Evolutionary conservation across 2,329 filamentous ascomycete genomes (phyloP), one percentile per base, ranked within the genome.

Genomic region (Microcera coccophila): DNA sequence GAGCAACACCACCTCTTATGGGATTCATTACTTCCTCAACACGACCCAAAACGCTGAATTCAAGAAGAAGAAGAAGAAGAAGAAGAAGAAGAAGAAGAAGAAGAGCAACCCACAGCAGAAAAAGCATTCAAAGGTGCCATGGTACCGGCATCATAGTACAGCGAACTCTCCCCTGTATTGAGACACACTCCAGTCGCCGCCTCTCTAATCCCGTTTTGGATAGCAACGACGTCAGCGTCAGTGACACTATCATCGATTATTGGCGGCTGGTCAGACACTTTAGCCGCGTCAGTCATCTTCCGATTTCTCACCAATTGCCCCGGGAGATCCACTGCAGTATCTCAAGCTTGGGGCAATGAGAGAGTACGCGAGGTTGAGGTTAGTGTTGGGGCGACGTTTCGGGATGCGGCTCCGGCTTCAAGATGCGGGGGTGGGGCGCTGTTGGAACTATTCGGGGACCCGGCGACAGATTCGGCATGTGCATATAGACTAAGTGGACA

Each of bases 81-180:
- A 26, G 7, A 7, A 26, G 7, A 26, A 7, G 35, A 33, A 4
- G 16, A 11, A 36, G 14, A 24, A 22, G 31, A 24, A 11, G 24
- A 41, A 2, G 3, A 19, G 26, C 41, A 56, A 75, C 76, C 67
- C 53, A 81, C 77, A 60, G 71, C 66, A 50, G 78, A 79, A 42
- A 69, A 65, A 52, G 73, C 62, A 54, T 73, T 81, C 41, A 81
- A 63, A 44, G 74, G 71, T 45, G 76, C 72, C 78, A 81, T 81
- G 50, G 71, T 75, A 46, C 70, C 63, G 34, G 72, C 69, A 67
- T 81, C 75, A 69, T 78, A 81, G 61, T 81, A 81, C 39, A 71
- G 65, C 32, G 76, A 74, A 32, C 65, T 68, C 49, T 67, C 59
- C 38, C 63, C 54, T 42, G 60, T 46, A 34, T 58, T 59, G 46